Evolutionary conservation across 257 asterid genomes (phyloP).

Genomic region (Gynochthodes officinalis): DNA sequence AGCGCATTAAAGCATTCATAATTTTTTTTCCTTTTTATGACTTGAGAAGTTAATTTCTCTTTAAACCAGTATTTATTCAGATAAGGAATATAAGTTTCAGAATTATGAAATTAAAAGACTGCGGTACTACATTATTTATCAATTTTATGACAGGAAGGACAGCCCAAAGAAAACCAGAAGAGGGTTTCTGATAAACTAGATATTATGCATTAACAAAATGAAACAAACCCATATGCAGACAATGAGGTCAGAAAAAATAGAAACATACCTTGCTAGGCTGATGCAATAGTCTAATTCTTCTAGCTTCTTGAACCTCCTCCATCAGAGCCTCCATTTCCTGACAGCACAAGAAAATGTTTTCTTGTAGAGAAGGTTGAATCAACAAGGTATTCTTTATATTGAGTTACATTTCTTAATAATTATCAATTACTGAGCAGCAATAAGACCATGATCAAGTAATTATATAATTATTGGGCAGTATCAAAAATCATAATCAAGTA

Average conservation of each 20-base stretch:
- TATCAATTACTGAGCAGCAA: background rate
- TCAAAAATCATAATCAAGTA: background rate
- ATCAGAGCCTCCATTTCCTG: conserved; percentile 61
- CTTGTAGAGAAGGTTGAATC: background rate
- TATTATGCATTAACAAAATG: background rate
- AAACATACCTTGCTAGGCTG: conserved; percentile 54
- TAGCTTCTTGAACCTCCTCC: conserved; percentile 93
- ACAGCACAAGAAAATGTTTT: conserved; percentile 1
- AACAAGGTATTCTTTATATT: background rate
- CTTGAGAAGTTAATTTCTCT: background rate
- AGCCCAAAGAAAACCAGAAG: background rate
- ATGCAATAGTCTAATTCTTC: conserved; percentile 76
- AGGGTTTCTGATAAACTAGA: background rate
- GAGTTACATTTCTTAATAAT: background rate
- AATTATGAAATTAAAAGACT: background rate
- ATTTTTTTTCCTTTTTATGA: background rate
- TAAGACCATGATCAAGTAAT: background rate
- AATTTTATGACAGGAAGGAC: background rate
- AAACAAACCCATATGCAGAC: background rate
- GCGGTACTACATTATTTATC: background rate
- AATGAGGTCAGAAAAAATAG: background rate
- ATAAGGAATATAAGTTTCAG: background rate
- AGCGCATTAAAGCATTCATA: background rate
- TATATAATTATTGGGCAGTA: background rate
- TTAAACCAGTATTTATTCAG: background rate